These are phyloP conservation scores for Solanum rostratum DNA, from an alignment of 257 asterid species.

Conservation along the genomic window DNA sequence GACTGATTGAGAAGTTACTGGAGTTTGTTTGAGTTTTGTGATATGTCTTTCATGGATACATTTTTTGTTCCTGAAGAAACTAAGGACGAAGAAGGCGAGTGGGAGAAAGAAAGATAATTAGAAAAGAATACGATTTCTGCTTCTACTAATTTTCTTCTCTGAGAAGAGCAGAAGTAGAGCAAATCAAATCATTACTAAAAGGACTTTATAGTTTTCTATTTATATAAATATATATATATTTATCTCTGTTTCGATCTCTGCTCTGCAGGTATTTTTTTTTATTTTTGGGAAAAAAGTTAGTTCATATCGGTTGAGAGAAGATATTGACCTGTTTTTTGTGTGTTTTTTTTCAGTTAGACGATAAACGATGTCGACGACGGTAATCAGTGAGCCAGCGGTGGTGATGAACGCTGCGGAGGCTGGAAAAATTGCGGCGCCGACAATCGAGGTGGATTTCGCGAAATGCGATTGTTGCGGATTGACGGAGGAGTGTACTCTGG, in stretches of 20 bases:
- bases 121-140: not conserved
- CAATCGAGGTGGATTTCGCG: constrained; percentile 29
- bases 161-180: not conserved
- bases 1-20: not conserved
- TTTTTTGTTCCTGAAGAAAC: constrained; percentile 22
- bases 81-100: constrained; percentile 26
- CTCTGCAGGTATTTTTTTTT: not conserved
- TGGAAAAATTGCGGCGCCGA: not conserved
- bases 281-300: not conserved
- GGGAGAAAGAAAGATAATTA: constrained; percentile 26
- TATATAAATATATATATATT: not conserved
- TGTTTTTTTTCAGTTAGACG: constrained; percentile 4
- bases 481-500: constrained; percentile 50
- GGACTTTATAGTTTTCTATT: not conserved
- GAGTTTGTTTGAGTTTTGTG: not conserved
- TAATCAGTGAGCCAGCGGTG: constrained; percentile 23
- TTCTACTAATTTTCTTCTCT: not conserved
- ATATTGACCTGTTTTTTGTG: not conserved
- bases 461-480: constrained; percentile 51
- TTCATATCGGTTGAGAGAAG: not conserved
- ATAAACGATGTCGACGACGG: constrained; percentile 18
- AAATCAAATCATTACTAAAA: not conserved
- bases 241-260: not conserved
- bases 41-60: constrained; percentile 19
- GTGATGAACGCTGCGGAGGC: constrained; percentile 17